Evolutionary conservation across 345 rosid species (phyloP), one percentile per base, ranked within the genome.

Genomic region (Passiflora organensis): DNA sequence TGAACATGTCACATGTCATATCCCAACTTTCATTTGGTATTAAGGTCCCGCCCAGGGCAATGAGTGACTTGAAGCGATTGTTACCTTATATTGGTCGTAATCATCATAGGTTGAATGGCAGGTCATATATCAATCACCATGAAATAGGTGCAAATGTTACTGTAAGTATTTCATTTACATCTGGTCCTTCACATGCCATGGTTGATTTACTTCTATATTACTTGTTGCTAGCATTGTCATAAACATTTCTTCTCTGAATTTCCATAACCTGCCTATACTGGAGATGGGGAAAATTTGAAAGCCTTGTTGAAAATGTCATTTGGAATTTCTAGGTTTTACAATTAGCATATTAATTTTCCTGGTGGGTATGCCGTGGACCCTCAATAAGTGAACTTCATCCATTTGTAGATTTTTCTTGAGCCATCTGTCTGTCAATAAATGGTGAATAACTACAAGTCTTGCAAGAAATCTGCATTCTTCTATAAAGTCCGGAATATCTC

Each of bases 1-100:
- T 94, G 96, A 94, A 94, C 74, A 72, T 94, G 97, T 94, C 99
- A 44, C 97, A 94, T 66, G 83, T 86, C 61, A 76, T 94, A 58
- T 74, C 81, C 60, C 99, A 89, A 71, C 78, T 94, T 64, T 85
- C 97, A 18, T 94, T 89, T 64, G 99, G 97, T 34, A 71, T 78
- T 73, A 89, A 54, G 64, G 70, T 87, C 70, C 55, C 76, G 19
- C 82, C 86, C 53, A 74, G 69, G 66, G 64, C 68, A 43, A 56
- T 89, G 82, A 72, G 69, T 57, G 93, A 94, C 46, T 77, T 71
- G 5, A 81, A 73, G 80, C 76, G 77, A 56, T 58, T 87, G 82
- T 68, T 85, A 56, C 97, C 99, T 17, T 66, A 83, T 74, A 63
- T 93, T 25, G 99, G 99, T 55, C 58, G 72, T 62, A 93, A 84